phyloP scores from a whole-genome alignment of 257 asterid species.

The Solanum chiquidenum region DNA sequence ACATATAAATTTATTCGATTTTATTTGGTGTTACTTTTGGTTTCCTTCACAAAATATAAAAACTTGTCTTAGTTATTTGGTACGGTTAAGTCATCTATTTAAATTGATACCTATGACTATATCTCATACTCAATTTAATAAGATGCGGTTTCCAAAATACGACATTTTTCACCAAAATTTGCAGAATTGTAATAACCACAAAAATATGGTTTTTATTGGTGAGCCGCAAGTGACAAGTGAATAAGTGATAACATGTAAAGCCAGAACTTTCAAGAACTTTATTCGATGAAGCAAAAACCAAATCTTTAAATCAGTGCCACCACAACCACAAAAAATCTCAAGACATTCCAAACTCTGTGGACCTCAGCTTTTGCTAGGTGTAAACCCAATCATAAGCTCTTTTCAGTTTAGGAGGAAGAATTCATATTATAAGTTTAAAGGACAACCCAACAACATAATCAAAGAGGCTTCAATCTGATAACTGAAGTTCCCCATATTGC shows the following conservation, averaged over 20 bases:
- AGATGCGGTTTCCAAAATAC: not conserved
- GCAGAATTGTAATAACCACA: not conserved
- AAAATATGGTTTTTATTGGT: not conserved
- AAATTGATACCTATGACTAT: not conserved
- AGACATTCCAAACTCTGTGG: not conserved
- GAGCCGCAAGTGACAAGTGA: constrained; percentile 10
- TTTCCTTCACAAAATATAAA: not conserved
- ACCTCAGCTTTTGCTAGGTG: not conserved
- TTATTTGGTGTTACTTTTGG: not conserved
- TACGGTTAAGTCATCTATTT: not conserved
- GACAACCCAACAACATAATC: not conserved
- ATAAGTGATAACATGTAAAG: constrained; percentile 11
- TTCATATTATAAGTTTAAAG: not conserved
- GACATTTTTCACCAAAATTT: not conserved
- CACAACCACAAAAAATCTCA: constrained; percentile 16
- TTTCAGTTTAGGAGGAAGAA: not conserved
- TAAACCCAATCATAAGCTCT: not conserved
- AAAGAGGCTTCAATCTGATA: not conserved
- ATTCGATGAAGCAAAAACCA: not conserved
- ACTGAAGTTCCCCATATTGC: not conserved
- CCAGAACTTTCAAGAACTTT: constrained; percentile 1
- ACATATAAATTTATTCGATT: not conserved
- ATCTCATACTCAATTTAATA: not conserved
- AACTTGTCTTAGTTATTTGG: not conserved
- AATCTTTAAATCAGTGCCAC: not conserved